Evolutionary conservation across 139 green algal species (phyloP), one percentile per base, ranked within the genome.

Genomic region (Tetraselmis chui): DNA sequence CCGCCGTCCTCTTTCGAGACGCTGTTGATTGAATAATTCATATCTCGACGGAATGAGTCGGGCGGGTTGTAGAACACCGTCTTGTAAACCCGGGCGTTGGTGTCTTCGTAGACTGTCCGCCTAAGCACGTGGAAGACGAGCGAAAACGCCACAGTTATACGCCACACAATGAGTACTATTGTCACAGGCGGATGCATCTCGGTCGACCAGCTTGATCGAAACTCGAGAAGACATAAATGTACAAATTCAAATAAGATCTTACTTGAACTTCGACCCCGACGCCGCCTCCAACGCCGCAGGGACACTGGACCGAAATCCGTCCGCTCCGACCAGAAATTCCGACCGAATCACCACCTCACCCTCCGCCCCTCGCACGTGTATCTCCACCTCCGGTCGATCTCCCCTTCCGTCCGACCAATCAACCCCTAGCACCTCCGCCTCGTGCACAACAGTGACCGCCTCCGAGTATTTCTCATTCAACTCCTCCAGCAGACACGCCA

Each of bases 41-140:
- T 28, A 75, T 91, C 85, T 11, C 77, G 78, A 1, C 75, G 79
- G 82, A 80, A 85, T 0, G 30, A 29, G 1, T 32, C 45, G 1
- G 83, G 81, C 0, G 87, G 29, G 23, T 82, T 29, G 29, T 87
- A 75, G 26, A 81, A 83, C 1, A 92, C 84, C 2, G 86, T 92
- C 58, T 87, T 86, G 83, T 92, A 92, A 76, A 92, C 88, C 1
- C 86, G 77, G 23, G 77, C 32, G 79, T 88, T 88, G 0, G 76
- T 89, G 76, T 89, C 80, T 75, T 67, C 23, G 23, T 83, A 89
- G 30, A 79, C 59, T 32, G 82, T 87, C 18, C 82, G 28, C 11
- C 30, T n/a, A n/a, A n/a, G n/a, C n/a, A n/a, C n/a, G n/a, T n/a
- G n/a, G n/a, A n/a, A n/a, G n/a, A n/a, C n/a, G n/a, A n/a, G n/a